phyloP scores from a whole-genome alignment of 495 filamentous ascomycete species.

The Aspergillus nanangensis region DNA sequence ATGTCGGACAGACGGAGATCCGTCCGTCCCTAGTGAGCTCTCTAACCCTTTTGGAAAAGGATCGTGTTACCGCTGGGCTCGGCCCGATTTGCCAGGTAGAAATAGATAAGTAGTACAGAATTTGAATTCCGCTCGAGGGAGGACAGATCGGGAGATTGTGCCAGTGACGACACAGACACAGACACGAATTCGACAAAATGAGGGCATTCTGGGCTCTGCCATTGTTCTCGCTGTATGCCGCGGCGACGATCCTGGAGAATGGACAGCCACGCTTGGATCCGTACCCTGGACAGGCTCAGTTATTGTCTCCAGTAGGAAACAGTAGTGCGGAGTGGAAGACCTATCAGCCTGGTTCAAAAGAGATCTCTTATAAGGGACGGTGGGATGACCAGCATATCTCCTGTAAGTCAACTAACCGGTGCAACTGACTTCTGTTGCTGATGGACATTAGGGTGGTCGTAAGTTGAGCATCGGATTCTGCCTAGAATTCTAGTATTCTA shows the following conservation, averaged over 20 bases:
- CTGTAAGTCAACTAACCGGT: constrained; percentile 45
- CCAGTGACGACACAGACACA: no score
- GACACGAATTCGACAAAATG: not conserved
- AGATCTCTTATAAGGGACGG: constrained; percentile 66
- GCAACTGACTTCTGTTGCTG: not conserved
- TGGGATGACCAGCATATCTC: constrained; percentile 65
- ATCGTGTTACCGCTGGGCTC: no score
- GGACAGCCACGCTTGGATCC: constrained; percentile 47
- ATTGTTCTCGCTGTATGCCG: constrained; percentile 1
- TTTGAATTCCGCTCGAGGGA: no score
- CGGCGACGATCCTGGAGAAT: constrained; percentile 58
- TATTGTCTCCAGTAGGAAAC: constrained; percentile 21
- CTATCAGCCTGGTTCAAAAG: constrained; percentile 50
- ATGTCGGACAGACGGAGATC: no score
- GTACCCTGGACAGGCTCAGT: constrained; percentile 27
- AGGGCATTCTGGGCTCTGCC: not conserved
- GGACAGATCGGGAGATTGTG: no score
- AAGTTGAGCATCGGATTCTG: constrained; percentile 10
- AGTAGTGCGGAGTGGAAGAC: constrained; percentile 30
- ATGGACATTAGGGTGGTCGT: constrained; percentile 38
- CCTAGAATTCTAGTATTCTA: constrained; percentile 4
- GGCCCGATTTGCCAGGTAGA: no score
- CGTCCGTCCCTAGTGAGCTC: no score
- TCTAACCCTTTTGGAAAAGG: no score
- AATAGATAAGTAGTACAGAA: no score